Evolutionary conservation across 129 eudicot species (phyloP), one percentile per base, ranked within the genome.

Genomic region (Flaveria brownii): DNA sequence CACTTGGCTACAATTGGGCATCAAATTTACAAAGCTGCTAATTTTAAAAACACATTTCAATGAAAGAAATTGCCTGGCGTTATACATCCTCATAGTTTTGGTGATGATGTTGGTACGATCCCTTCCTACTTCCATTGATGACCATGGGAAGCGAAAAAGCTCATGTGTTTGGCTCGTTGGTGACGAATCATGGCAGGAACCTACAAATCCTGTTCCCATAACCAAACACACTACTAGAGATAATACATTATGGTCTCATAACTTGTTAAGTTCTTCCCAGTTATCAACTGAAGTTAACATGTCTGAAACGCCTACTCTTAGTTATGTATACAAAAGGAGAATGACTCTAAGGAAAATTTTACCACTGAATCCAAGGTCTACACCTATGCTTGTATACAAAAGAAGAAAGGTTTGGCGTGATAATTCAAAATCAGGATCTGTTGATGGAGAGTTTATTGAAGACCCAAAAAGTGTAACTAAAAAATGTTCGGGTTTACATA

Each of bases 91-190:
- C 51, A 26, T 26, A 43, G 60, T 36, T 33, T 56, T 30, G 77
- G 78, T 69, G 52, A 86, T 70, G 82, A 87, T 87, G 88, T 65
- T 84, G 88, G 71, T 77, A 62, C 82, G 73, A 39, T 87, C 80
- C 22, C 62, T 83, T 73, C 81, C 81, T 47, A 80, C 84, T 76
- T 52, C 85, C 56, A 65, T 62, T 49, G 78, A 84, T 65, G 78
- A 76, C 54, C 68, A 55, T 13, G 82, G 73, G 51, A 72, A 80
- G 75, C 75, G 73, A 77, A 84, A 81, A 78, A 70, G 62, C 46
- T 51, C 61, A 47, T 70, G 78, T 49, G 85, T 77, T 23, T 80
- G 87, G 85, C 70, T 82, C 57, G 63, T 59, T 7, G 67, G 20
- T 50, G 64, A 77, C 36, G 41, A 60, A 60, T 71, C 77, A 59